A percentile compares a stretch with the other conserved stretches of the same genome.
phyloP scores from a whole-genome alignment of 495 filamentous ascomycete species.

The Aspergillus nanangensis region DNA sequence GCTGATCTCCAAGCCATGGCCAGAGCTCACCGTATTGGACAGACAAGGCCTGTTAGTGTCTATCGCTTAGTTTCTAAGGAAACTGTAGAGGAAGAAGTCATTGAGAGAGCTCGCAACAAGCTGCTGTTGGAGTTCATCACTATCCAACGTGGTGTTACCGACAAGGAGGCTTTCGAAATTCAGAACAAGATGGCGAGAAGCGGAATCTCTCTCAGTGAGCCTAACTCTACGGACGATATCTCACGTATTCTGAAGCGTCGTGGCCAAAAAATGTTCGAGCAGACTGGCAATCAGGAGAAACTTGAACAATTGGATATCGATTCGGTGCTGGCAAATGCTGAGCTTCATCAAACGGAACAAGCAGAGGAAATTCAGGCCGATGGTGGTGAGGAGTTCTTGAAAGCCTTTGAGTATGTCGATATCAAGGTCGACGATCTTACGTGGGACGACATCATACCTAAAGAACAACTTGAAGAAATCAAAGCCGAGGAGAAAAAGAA shows the following conservation, averaged over 20 bases:
- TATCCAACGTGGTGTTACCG: slow-evolving; percentile 93
- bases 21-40: slow-evolving; percentile 93
- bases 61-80: slow-evolving; percentile 96
- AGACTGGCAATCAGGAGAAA: slow-evolving; percentile 90
- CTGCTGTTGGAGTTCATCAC: slow-evolving; percentile 97
- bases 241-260: slow-evolving; percentile 88
- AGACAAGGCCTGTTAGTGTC: slow-evolving; percentile 91
- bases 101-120: slow-evolving; percentile 94
- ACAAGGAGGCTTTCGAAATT: slow-evolving; percentile 69
- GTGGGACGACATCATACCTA: slow-evolving; percentile 98
- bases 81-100: slow-evolving; percentile 95
- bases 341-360: slow-evolving; percentile 90
- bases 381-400: slow-evolving; percentile 88
- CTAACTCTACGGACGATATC: slow-evolving; percentile 84
- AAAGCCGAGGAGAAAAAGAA: slow-evolving; percentile 84
- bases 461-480: slow-evolving; percentile 81
- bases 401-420: slow-evolving; percentile 81
- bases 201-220: slow-evolving; percentile 53
- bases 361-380: slow-evolving; percentile 87
- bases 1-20: slow-evolving; percentile 99
- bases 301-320: slow-evolving; percentile 99
- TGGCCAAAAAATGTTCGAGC: slow-evolving; percentile 96
- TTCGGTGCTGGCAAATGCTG: slow-evolving; percentile 89
- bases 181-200: slow-evolving; percentile 63
- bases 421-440: slow-evolving; percentile 89